These are phyloP conservation scores for Moricandia arvensis DNA, from an alignment of 345 rosid genomes.

Conservation along the genomic window DNA sequence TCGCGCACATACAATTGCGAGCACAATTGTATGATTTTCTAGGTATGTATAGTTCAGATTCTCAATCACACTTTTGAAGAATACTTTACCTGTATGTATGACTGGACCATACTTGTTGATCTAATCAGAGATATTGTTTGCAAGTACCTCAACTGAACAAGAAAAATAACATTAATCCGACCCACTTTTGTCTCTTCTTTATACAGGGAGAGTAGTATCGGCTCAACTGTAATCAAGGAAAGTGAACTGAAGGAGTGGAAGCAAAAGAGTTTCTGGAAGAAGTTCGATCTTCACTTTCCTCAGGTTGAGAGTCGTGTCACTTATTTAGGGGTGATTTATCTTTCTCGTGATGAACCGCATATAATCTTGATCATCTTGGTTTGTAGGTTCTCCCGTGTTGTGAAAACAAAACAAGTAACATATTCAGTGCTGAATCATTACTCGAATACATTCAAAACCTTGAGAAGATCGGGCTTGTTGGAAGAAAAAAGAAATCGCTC, in stretches of 20 bases:
- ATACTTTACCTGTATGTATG: no score
- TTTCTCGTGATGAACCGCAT: not conserved
- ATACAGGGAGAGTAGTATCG: slow-evolving; percentile 65
- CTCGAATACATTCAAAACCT: slow-evolving; percentile 80
- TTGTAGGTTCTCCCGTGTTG: slow-evolving; percentile 79
- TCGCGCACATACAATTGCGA: slow-evolving; percentile 88
- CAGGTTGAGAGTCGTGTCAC: slow-evolving; percentile 51
- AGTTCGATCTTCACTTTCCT: slow-evolving; percentile 77
- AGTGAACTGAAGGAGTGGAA: slow-evolving; percentile 80
- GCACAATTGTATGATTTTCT: slow-evolving; percentile 77
- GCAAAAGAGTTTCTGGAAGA: slow-evolving; percentile 86
- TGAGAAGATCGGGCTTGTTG: slow-evolving; percentile 76
- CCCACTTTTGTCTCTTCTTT: not conserved
- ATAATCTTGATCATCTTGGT: not conserved
- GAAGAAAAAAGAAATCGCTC: slow-evolving; percentile 91
- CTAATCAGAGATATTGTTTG: not conserved
- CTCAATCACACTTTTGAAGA: not conserved
- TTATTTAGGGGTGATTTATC: not conserved
- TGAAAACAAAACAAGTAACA: slow-evolving; percentile 94
- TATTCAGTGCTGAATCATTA: slow-evolving; percentile 75
- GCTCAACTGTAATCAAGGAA: slow-evolving; percentile 73
- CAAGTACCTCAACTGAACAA: slow-evolving; percentile 2
- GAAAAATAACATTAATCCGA: no score
- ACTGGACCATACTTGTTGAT: no score
- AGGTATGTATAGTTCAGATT: slow-evolving; percentile 44